phyloP scores from a whole-genome alignment of 495 filamentous ascomycete genomes.

The Tuber magnatum region DNA sequence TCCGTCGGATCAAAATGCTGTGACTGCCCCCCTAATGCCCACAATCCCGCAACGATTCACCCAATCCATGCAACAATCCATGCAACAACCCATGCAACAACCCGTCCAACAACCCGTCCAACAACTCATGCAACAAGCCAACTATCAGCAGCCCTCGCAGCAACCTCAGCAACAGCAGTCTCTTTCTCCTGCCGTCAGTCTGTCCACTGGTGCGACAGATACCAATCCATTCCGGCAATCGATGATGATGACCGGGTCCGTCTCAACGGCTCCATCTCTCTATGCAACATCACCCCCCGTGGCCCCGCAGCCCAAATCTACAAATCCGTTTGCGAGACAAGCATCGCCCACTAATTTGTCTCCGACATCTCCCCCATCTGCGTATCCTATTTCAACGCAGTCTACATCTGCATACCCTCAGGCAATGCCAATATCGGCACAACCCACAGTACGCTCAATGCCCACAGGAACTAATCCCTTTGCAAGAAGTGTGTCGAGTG shows the following conservation, averaged over 20 bases:
- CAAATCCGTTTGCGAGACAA: slow-evolving; percentile 74
- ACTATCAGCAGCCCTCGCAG: slow-evolving; percentile 46
- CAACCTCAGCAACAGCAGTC: slow-evolving; percentile 7
- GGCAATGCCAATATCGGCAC: slow-evolving; percentile 35
- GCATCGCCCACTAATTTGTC: slow-evolving; percentile 44
- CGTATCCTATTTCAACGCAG: slow-evolving; percentile 48
- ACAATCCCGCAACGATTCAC: slow-evolving; percentile 58
- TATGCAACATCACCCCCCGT: slow-evolving; percentile 32
- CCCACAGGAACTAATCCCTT: slow-evolving; percentile 68
- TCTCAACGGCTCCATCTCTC: slow-evolving; percentile 45
- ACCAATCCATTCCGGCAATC: slow-evolving; percentile 89
- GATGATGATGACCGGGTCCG: slow-evolving; percentile 55
- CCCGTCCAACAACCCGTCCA: slow-evolving; percentile 42
- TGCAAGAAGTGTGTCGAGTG: slow-evolving; percentile 49
- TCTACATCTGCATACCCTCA: slow-evolving; percentile 45
- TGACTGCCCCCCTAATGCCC: slow-evolving; percentile 50
- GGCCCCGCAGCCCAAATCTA: slow-evolving; percentile 51
- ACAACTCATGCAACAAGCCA: slow-evolving; percentile 42
- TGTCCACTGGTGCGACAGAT: slow-evolving; percentile 49
- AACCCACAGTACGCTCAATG: slow-evolving; percentile 34
- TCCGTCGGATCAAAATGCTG: slow-evolving; percentile 55
- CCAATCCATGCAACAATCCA: slow-evolving; percentile 43
- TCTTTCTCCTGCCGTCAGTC: slow-evolving; percentile 39
- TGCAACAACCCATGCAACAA: slow-evolving; percentile 7
- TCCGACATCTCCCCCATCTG: slow-evolving; percentile 42